These are phyloP conservation scores for Geotrichum reessii DNA, from an alignment of 1,139 yeast genomes.

Conservation along the genomic window DNA sequence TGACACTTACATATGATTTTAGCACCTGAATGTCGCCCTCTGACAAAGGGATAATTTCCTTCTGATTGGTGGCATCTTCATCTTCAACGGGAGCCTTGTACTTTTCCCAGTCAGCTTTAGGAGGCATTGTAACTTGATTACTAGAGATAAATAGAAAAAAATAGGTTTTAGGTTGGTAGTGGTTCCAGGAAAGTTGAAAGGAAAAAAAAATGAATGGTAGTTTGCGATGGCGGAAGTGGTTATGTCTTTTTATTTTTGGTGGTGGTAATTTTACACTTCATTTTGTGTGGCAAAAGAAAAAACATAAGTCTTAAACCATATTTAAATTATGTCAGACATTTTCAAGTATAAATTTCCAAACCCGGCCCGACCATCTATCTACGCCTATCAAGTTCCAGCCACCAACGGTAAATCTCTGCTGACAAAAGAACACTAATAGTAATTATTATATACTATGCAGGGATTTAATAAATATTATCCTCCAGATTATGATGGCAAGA, in stretches of 20 bases:
- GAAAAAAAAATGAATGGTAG: slow-evolving; percentile 22
- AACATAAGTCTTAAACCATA: not conserved
- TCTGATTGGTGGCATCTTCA: slow-evolving; percentile 57
- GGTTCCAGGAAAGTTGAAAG: slow-evolving; percentile 61
- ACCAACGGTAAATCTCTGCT: not conserved
- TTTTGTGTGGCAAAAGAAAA: slow-evolving; percentile 16
- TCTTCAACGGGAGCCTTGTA: slow-evolving; percentile 81
- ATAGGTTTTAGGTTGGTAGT: slow-evolving; percentile 83
- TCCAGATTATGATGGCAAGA: slow-evolving; percentile 36
- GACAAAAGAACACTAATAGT: not conserved
- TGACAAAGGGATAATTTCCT: slow-evolving; percentile 76
- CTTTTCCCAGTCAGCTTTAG: slow-evolving; percentile 95
- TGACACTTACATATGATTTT: slow-evolving; percentile 61
- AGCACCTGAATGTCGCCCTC: slow-evolving; percentile 97
- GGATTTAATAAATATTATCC: slow-evolving; percentile 36
- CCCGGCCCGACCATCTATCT: not conserved
- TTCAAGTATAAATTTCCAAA: not conserved
- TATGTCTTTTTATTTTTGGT: slow-evolving; percentile 12
- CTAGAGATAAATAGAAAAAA: not conserved
- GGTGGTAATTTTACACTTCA: slow-evolving; percentile 7
- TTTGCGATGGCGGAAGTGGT: not conserved
- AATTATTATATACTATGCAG: slow-evolving; percentile 14
- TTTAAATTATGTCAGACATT: not conserved
- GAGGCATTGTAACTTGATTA: slow-evolving; percentile 50
- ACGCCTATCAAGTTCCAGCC: not conserved